Percentiles rank a stretch among this genome's conserved stretches.
Conservation (phyloP, 306 rosid genomes). For the Phaseolus lunatus region DNA sequence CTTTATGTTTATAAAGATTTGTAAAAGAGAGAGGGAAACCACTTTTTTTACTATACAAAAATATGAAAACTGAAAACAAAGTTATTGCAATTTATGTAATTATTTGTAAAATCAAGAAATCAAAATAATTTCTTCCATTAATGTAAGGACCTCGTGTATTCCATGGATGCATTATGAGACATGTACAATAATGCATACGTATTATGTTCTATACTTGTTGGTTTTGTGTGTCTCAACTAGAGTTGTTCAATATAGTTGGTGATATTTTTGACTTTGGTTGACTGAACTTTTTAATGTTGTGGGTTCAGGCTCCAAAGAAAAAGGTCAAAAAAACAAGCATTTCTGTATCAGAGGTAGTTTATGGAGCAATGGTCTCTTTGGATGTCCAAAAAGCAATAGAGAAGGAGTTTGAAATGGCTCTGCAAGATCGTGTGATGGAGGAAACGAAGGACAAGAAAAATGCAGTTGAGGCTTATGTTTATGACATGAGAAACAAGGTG, state of each 20-base stretch:
- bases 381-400: slow-evolving; percentile 89
- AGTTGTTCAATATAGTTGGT: slow-evolving; percentile 19
- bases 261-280: slow-evolving; percentile 32
- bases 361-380: slow-evolving; percentile 68
- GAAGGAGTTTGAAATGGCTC: slow-evolving; percentile 96
- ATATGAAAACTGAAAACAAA: neutral
- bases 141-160: neutral
- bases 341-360: slow-evolving; percentile 70
- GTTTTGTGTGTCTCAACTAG: slow-evolving; percentile 2
- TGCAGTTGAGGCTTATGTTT: slow-evolving; percentile 94
- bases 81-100: neutral
- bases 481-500: slow-evolving; percentile 96
- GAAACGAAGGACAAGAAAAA: slow-evolving; percentile 97
- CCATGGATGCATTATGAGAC: neutral
- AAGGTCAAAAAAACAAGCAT: slow-evolving; percentile 83
- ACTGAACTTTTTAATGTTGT: slow-evolving; percentile 22
- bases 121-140: neutral
- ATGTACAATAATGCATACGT: neutral
- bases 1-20: neutral
- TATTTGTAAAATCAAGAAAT: neutral
- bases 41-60: neutral
- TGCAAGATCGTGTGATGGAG: slow-evolving; percentile 97
- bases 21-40: neutral
- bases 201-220: neutral
- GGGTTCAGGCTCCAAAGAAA: slow-evolving; percentile 80